These are phyloP conservation scores for Seiridium unicorne DNA, from an alignment of 2,329 filamentous ascomycete species.

Conservation along the genomic window DNA sequence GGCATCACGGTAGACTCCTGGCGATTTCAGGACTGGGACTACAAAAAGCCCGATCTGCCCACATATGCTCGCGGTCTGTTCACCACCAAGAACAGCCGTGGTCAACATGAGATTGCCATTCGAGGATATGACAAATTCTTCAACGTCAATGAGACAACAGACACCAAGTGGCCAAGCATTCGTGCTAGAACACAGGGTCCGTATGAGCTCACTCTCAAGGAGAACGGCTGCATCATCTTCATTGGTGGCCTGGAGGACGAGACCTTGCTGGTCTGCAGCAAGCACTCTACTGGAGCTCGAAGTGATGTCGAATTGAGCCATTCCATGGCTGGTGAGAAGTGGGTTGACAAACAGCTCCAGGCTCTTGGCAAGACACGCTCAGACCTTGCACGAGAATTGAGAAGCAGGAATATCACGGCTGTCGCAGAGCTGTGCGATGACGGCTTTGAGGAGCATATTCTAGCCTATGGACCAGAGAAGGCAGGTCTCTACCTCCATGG, in stretches of 20 bases:
- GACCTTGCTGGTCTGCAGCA: conserved; percentile 94
- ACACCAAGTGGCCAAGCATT: conserved; percentile 83
- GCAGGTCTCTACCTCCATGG: conserved; percentile 94
- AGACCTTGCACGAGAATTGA: conserved; percentile 75
- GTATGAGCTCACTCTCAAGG: conserved; percentile 94
- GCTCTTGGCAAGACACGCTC: conserved; percentile 74
- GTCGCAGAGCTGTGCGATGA: conserved; percentile 97
- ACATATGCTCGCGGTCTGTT: conserved; percentile 94
- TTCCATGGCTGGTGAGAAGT: conserved; percentile 77
- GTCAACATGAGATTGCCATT: conserved; percentile 74
- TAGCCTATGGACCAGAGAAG: conserved; percentile 78
- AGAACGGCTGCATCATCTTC: conserved; percentile 99
- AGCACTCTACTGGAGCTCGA: conserved; percentile 90
- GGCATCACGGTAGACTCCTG: conserved; percentile 80
- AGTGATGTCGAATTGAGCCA: conserved; percentile 73
- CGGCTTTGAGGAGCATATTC: conserved; percentile 92
- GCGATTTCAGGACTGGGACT: conserved; percentile 94
- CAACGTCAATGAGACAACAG: conserved; percentile 79
- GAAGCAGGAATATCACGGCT: conserved; percentile 83
- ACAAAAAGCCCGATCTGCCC: conserved; percentile 82
- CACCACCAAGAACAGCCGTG: conserved; percentile 68
- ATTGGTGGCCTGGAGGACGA: conserved; percentile 87
- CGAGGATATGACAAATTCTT: conserved; percentile 99
- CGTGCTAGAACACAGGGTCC: conserved; percentile 74
- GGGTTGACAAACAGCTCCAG: conserved; percentile 77